Evolutionary conservation across 768 basidiomycete genomes (phyloP), one percentile per base, ranked within the genome.

Genomic region (Boletus patriciae): DNA sequence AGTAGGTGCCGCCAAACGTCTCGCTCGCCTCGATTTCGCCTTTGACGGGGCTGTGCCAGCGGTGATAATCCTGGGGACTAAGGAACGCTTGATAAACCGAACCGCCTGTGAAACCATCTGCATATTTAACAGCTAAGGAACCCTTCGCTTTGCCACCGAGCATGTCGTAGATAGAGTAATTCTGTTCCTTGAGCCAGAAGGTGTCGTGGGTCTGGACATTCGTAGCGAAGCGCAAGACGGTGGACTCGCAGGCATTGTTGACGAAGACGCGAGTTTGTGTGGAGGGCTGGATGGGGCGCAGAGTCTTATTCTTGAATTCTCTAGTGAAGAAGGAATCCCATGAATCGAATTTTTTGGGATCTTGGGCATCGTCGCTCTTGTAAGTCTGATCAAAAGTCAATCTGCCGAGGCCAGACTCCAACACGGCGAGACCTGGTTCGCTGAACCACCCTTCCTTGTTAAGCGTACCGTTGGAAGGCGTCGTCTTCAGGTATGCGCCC

Each of bases 131-230:
- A 4, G 33, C 33, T 12, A 34, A 15, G 12, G 33, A 34, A 34
- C 13, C 12, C 13, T 2, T 11, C 12, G 13, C 33, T 34, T 29
- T 15, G 3, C 53, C 47, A 15, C 75, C 68, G 15, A 86, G 76
- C 73, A 85, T 83, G 64, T 84, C 76, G 18, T 64, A 51, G 50
- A 86, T 78, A 3, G 83, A 85, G 69, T 86, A 86, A 0, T 77
- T 75, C 60, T 85, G 73, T 6, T 71, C 77, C 61, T 86, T 86
- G 67, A 84, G 66, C 82, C 82, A 86, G 68, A 86, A 85, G 25
- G 62, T 63, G 49, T 83, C 82, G 10, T 69, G 63, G 3, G 60
- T 64, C 40, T 79, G 59, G 48, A 83, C 77, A 40, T 79, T 61
- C 27, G 44, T 21, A 70, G 55, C 73, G 68, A 3, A 23, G 23